Evolutionary conservation across 2,329 filamentous ascomycete genomes (phyloP).

Genomic region (Aspergillus sojae): DNA sequence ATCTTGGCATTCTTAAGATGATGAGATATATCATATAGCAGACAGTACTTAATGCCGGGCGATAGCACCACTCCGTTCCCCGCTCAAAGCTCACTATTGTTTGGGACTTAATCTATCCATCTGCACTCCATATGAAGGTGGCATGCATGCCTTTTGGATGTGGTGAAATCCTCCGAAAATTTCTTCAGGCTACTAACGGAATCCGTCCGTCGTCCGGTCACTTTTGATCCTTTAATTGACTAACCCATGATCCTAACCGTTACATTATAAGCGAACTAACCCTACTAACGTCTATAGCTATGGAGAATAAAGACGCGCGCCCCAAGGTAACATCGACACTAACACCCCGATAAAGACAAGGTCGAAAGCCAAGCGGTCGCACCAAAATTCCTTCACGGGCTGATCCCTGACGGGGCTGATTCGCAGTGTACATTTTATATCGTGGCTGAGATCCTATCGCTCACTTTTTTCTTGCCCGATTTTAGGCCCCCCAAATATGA

Average conservation of each 20-base stretch:
- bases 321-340: not conserved
- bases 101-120: not conserved
- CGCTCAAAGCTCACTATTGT: not conserved
- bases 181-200: not conserved
- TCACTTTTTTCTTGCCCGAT: not conserved
- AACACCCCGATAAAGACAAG: not conserved
- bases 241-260: not conserved
- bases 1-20: not conserved
- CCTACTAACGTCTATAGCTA: not conserved
- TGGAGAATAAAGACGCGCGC: not conserved
- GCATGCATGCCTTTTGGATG: not conserved
- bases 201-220: not conserved
- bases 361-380: not conserved
- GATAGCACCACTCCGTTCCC: not conserved
- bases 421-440: not conserved
- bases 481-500: not conserved
- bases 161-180: not conserved
- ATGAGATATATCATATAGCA: not conserved
- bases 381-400: not conserved
- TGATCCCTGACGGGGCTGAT: not conserved
- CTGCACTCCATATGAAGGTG: not conserved
- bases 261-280: not conserved
- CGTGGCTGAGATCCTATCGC: not conserved
- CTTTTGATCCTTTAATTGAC: not conserved
- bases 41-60: not conserved